Conservation (phyloP, 2,329 filamentous ascomycete species). For the Neofusicoccum cordaticola region DNA sequence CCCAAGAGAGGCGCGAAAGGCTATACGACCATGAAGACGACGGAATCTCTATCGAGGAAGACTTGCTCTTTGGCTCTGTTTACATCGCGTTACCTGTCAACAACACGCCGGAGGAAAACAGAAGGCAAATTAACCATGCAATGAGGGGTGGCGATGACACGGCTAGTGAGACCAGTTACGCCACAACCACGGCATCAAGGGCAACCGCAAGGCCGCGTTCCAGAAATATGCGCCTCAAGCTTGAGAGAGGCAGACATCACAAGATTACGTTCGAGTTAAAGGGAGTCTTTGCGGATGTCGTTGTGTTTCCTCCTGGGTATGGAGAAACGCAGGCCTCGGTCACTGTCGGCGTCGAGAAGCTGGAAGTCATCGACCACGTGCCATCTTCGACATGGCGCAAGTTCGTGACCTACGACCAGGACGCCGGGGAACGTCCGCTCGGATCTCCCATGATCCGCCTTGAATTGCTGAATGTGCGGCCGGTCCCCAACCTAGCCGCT, state of each 20-base stretch:
- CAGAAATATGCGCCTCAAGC: slow-evolving; percentile 58
- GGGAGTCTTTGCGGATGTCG: slow-evolving; percentile 77
- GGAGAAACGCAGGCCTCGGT: slow-evolving; percentile 85
- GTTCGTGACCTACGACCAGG: slow-evolving; percentile 89
- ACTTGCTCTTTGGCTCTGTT: slow-evolving; percentile 97
- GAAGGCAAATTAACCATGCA: slow-evolving; percentile 84
- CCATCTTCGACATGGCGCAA: slow-evolving; percentile 98
- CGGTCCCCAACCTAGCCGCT: slow-evolving; percentile 77
- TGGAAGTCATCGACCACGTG: slow-evolving; percentile 92
- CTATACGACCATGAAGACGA: slow-evolving; percentile 71
- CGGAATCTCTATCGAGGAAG: slow-evolving; percentile 65
- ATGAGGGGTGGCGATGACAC: slow-evolving; percentile 66
- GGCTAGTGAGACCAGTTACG: slow-evolving; percentile 82
- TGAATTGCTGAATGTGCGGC: slow-evolving; percentile 83
- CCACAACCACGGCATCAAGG: slow-evolving; percentile 56
- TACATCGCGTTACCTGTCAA: slow-evolving; percentile 92
- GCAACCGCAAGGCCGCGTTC: slow-evolving; percentile 39
- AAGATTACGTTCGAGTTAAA: slow-evolving; percentile 94
- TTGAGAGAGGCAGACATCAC: slow-evolving; percentile 83
- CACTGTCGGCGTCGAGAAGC: slow-evolving; percentile 74
- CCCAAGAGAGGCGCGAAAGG: slow-evolving; percentile 67
- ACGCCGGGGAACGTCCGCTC: slow-evolving; percentile 81
- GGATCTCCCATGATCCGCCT: slow-evolving; percentile 87
- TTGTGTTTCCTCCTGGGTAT: slow-evolving; percentile 71
- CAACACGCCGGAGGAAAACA: slow-evolving; percentile 69